Conservation (phyloP, 352 stramenopile genomes). For the Phytophthora sp. region DNA sequence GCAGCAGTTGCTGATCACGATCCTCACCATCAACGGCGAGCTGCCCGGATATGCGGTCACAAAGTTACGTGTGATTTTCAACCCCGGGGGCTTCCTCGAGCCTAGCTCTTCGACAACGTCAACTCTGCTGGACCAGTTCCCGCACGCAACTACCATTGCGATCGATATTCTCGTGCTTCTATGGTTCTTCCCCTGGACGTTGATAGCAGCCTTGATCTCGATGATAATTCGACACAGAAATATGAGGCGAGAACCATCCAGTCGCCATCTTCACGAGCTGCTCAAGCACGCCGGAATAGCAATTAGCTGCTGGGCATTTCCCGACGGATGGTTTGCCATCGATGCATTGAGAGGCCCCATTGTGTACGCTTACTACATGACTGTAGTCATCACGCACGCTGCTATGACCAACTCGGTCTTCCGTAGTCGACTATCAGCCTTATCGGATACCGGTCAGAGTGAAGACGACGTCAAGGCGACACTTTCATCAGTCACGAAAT, state of each 20-base stretch:
- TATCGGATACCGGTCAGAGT: conserved; percentile 16
- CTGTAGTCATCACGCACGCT: conserved; percentile 29
- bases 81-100: conserved; percentile 8
- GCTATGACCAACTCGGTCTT: conserved; percentile 21
- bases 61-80: conserved; percentile 10
- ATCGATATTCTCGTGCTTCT: conserved; percentile 42
- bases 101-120: conserved; percentile 33
- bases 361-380: conserved; percentile 41
- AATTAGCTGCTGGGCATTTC: conserved; percentile 44
- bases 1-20: conserved; percentile 7
- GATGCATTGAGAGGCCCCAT: conserved; percentile 47
- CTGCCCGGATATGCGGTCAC: conserved; percentile 11
- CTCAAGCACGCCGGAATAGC: conserved; percentile 15
- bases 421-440: conserved; percentile 32
- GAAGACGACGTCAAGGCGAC: conserved; percentile 5
- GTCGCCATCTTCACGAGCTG: conserved; percentile 26
- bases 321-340: conserved; percentile 37
- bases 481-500: conserved; percentile 18
- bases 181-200: conserved; percentile 33
- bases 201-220: conserved; percentile 28
- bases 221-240: conserved; percentile 19
- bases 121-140: conserved; percentile 39
- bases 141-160: conserved; percentile 17
- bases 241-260: conserved; percentile 17
- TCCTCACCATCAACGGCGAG: conserved; percentile 17